A percentile compares a stretch with the other conserved stretches of the same genome.
Evolutionary conservation across 768 basidiomycete species (phyloP).

Genomic region (Strobilomyces echinocephalus): DNA sequence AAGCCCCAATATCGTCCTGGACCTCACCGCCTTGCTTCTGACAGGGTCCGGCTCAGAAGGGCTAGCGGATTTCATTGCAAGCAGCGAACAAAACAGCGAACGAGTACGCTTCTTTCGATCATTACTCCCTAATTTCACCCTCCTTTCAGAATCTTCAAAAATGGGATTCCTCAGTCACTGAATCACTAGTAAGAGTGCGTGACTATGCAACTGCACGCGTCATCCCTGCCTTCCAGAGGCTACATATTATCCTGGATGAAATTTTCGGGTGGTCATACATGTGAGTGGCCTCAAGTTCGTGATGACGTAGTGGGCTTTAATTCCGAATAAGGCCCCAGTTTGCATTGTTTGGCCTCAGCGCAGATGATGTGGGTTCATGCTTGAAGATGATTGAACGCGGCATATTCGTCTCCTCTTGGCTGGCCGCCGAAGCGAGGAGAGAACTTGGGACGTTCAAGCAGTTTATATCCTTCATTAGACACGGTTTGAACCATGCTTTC

Average conservation of each 20-base stretch:
- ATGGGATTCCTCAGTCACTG: constrained; percentile 73
- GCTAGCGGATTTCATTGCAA: constrained; percentile 69
- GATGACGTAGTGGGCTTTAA: constrained; percentile 7
- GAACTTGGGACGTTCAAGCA: constrained; percentile 73
- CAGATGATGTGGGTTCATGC: constrained; percentile 47
- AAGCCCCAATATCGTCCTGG: constrained; percentile 59
- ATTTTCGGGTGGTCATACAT: constrained; percentile 71
- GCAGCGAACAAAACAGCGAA: constrained; percentile 77
- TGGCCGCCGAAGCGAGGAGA: constrained; percentile 59
- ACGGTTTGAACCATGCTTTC: constrained; percentile 45
- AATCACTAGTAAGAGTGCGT: constrained; percentile 67
- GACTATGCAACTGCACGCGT: constrained; percentile 68
- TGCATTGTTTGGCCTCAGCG: constrained; percentile 48
- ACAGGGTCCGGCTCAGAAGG: constrained; percentile 71
- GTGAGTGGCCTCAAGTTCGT: constrained; percentile 39
- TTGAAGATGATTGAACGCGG: constrained; percentile 50
- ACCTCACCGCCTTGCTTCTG: constrained; percentile 64
- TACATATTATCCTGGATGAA: constrained; percentile 74
- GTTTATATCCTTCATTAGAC: constrained; percentile 73
- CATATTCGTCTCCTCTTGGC: constrained; percentile 63
- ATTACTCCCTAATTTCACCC: constrained; percentile 17
- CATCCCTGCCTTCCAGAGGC: constrained; percentile 69
- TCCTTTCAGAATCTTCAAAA: constrained; percentile 64
- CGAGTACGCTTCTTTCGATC: constrained; percentile 44
- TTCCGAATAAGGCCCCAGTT: constrained; percentile 49